Conservation (phyloP, 2,329 filamentous ascomycete species). For the Xylaria sp. region DNA sequence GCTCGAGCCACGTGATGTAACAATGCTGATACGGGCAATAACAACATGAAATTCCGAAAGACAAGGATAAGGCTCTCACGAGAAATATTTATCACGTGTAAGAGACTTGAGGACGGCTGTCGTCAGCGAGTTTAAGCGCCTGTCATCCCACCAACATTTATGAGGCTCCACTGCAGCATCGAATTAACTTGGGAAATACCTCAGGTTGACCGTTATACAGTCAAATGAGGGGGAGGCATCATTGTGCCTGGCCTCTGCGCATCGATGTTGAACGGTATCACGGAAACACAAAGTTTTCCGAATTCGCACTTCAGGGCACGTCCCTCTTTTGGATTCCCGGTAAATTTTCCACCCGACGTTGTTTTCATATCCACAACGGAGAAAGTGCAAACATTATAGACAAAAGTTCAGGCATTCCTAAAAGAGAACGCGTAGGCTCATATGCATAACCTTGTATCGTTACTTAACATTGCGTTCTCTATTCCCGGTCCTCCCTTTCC, state of each 20-base stretch:
- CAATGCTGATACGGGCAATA: neutral
- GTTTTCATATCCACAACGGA: neutral
- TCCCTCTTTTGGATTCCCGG: neutral
- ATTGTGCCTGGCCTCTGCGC: neutral
- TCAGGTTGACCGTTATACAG: conserved; percentile 5
- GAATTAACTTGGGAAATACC: conserved; percentile 16
- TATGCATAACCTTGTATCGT: neutral
- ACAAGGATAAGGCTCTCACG: neutral
- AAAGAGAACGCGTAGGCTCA: neutral
- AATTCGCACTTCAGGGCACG: conserved; percentile 4
- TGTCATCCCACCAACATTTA: conserved; percentile 19
- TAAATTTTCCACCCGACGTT: neutral
- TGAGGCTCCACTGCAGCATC: conserved; percentile 2
- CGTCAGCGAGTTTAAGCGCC: conserved; percentile 2
- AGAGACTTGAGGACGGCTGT: conserved; percentile 2
- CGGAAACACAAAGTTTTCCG: neutral
- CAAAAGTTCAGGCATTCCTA: neutral
- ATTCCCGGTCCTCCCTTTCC: neutral
- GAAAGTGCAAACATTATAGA: neutral
- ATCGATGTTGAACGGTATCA: conserved; percentile 6
- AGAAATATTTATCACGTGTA: neutral
- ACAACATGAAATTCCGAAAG: neutral
- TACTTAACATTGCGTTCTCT: conserved; percentile 7
- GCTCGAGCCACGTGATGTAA: conserved; percentile 1
- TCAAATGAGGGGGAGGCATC: neutral